phyloP scores from a whole-genome alignment of 1,284 basidiomycete genomes.

The Singerocomus rubriflavus region DNA sequence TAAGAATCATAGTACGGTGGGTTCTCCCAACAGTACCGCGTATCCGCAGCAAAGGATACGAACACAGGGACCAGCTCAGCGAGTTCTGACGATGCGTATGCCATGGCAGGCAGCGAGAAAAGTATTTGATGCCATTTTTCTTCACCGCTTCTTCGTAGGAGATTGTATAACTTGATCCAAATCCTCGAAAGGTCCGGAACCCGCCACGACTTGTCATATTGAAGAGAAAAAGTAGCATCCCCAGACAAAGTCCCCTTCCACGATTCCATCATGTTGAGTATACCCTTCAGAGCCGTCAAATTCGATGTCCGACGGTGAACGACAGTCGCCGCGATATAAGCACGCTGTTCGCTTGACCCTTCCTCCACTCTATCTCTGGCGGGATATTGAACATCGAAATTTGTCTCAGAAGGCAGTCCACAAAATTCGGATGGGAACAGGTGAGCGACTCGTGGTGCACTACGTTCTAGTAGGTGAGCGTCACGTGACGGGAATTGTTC shows the following conservation, averaged over 20 bases:
- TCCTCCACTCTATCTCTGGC: conserved; percentile 14
- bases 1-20: conserved; percentile 19
- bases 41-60: conserved; percentile 29
- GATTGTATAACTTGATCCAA: conserved; percentile 35
- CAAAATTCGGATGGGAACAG: conserved; percentile 13
- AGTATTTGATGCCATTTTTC: conserved; percentile 24
- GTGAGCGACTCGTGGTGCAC: conserved; percentile 4
- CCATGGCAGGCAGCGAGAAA: conserved; percentile 35
- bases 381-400: conserved; percentile 16
- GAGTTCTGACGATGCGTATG: conserved; percentile 21
- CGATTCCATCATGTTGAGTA: conserved; percentile 10
- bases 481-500: conserved; percentile 6
- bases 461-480: conserved; percentile 16
- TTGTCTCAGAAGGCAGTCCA: not conserved
- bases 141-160: conserved; percentile 19
- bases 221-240: conserved; percentile 11
- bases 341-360: conserved; percentile 12
- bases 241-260: conserved; percentile 3
- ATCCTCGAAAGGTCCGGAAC: conserved; percentile 12
- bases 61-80: conserved; percentile 26
- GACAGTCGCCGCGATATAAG: conserved; percentile 11
- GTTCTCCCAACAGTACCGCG: conserved; percentile 13
- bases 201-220: conserved; percentile 24
- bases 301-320: conserved; percentile 3
- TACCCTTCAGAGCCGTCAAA: not conserved